Evolutionary conservation across 805 yeast species (phyloP).

Genomic region (Soucietia sequanensis): DNA sequence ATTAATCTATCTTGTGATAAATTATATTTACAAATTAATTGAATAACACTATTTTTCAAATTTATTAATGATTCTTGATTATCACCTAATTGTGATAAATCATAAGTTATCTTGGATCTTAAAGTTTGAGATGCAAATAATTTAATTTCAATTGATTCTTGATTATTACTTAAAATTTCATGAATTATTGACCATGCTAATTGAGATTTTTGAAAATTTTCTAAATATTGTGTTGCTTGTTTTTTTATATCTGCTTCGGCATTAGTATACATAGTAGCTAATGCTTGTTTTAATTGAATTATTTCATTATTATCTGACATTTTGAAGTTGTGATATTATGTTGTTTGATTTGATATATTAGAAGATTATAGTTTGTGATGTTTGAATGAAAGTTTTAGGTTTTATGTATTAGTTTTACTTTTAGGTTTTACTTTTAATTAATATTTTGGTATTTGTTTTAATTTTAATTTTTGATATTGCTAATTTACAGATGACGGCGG

Average conservation of each 20-base stretch:
- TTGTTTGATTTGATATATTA: no score
- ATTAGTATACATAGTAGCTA: constrained; percentile 47
- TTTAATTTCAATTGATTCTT: constrained; percentile 52
- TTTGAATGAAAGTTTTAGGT: no score
- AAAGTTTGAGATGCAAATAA: constrained; percentile 91
- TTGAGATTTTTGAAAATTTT: constrained; percentile 76
- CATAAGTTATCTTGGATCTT: constrained; percentile 81
- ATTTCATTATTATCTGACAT: no score
- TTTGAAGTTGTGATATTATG: no score
- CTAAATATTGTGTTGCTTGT: constrained; percentile 56
- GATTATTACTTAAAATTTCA: constrained; percentile 43
- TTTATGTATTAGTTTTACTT: no score
- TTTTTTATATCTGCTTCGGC: constrained; percentile 45
- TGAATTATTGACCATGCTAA: constrained; percentile 79
- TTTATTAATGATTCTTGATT: background rate
- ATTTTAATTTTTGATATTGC: no score
- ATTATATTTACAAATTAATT: constrained; percentile 49
- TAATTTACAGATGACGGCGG: no score
- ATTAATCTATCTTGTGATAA: constrained; percentile 51
- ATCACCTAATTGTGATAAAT: constrained; percentile 45
- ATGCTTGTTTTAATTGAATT: no score
- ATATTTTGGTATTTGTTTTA: no score
- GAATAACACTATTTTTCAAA: constrained; percentile 66
- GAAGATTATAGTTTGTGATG: no score
- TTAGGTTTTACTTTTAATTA: no score